These are phyloP conservation scores for Keqinozyma sinolaborantium DNA, from an alignment of 1,139 yeast species.

Conservation along the genomic window DNA sequence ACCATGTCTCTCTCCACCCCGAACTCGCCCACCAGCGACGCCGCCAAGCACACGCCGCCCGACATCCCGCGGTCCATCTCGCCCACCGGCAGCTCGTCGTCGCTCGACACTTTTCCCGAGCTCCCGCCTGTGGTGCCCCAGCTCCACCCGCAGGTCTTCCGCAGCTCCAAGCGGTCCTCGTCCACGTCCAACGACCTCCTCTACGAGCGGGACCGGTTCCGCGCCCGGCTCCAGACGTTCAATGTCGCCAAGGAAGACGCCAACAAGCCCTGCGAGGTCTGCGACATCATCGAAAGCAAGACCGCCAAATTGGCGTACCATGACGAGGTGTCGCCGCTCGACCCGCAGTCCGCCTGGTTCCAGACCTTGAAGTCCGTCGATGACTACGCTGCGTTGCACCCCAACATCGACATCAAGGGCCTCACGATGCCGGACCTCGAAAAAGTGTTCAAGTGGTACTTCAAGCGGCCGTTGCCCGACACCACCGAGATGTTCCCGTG, in stretches of 20 bases:
- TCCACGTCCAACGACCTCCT: constrained; percentile 41
- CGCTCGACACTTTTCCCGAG: neutral
- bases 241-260: constrained; percentile 15
- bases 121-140: neutral
- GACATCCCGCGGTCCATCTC: constrained; percentile 2
- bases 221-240: constrained; percentile 37
- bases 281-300: constrained; percentile 35
- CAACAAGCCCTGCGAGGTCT: constrained; percentile 28
- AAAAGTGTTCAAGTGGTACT: constrained; percentile 42
- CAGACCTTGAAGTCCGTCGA: constrained; percentile 2
- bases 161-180: constrained; percentile 30
- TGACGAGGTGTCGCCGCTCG: constrained; percentile 22
- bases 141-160: neutral
- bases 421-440: constrained; percentile 27
- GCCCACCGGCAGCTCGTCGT: neutral
- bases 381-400: constrained; percentile 1
- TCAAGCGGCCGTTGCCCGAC: constrained; percentile 57
- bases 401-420: constrained; percentile 15
- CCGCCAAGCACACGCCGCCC: neutral
- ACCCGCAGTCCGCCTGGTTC: constrained; percentile 19
- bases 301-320: constrained; percentile 33
- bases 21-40: neutral
- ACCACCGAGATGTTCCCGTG: constrained; percentile 80
- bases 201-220: constrained; percentile 42
- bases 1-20: neutral